Conservation (phyloP, 2,329 filamentous ascomycete species). For the Epichloe baconii region DNA sequence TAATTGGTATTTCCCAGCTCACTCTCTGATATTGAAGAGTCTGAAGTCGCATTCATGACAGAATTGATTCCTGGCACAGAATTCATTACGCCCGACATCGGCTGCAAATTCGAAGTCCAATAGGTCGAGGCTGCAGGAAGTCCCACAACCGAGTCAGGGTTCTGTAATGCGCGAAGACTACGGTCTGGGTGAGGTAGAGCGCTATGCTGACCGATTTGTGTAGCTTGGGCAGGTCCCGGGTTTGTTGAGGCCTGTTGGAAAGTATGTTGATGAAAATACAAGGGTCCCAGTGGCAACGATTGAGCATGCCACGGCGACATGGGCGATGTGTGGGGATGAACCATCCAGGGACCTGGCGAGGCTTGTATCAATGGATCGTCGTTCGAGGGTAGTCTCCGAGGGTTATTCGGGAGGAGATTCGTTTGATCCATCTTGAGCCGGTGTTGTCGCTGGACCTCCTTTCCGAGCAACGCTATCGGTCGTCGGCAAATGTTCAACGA, state of each 20-base stretch:
- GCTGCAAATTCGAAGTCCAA: background rate
- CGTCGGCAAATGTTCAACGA: background rate
- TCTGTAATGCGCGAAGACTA: constrained; percentile 1
- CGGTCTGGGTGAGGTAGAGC: constrained; percentile 5
- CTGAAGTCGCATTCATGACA: background rate
- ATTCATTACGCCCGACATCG: background rate
- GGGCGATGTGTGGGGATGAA: constrained; percentile 10
- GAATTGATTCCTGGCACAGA: background rate
- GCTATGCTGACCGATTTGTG: constrained; percentile 1
- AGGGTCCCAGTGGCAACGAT: background rate
- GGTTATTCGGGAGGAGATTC: constrained; percentile 14
- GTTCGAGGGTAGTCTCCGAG: constrained; percentile 11
- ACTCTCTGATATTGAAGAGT: background rate
- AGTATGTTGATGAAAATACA: background rate
- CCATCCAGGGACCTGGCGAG: constrained; percentile 14
- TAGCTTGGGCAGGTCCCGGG: background rate
- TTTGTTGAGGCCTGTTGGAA: background rate
- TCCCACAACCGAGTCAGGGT: background rate
- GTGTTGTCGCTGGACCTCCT: background rate
- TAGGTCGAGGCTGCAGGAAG: background rate
- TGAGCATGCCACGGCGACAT: constrained; percentile 14
- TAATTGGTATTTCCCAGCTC: background rate
- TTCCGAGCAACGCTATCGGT: background rate
- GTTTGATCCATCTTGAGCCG: constrained; percentile 15
- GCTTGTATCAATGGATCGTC: constrained; percentile 16